Evolutionary conservation across 176 grass and related monocot species (phyloP).

Genomic region (Leersia perrieri): DNA sequence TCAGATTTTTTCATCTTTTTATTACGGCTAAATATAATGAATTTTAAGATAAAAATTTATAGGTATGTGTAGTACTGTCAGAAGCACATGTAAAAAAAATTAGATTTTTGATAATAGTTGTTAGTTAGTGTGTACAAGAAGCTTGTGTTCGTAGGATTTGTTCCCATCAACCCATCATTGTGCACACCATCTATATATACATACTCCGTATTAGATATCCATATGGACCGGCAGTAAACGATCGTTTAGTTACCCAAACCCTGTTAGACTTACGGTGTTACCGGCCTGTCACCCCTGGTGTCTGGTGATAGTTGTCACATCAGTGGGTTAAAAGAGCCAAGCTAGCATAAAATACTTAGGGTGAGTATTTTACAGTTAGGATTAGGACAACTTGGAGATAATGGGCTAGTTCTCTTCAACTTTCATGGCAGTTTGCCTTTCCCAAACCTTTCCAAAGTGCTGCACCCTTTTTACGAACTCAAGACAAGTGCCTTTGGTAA

Average conservation of each 20-base stretch:
- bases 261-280: neutral
- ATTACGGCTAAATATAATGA: too few species aligned
- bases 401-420: conserved; percentile 25
- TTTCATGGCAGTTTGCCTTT: conserved; percentile 37
- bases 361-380: conserved; percentile 28
- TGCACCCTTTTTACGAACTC: conserved; percentile 45
- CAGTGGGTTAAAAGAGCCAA: conserved; percentile 11
- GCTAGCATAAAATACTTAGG: neutral
- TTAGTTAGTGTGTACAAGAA: too few species aligned
- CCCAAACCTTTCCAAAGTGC: conserved; percentile 52
- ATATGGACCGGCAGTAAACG: neutral
- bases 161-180: too few species aligned
- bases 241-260: neutral
- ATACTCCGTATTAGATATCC: neutral
- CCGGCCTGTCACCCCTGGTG: too few species aligned
- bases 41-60: too few species aligned
- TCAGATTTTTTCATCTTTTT: too few species aligned
- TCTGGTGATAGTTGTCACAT: conserved; percentile 2
- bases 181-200: too few species aligned
- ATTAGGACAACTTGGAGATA: conserved; percentile 42
- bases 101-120: too few species aligned
- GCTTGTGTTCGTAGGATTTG: too few species aligned
- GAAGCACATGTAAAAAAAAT: too few species aligned
- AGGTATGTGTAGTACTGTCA: too few species aligned
- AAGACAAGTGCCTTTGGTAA: conserved; percentile 47